Percentiles rank a stretch among this genome's conserved stretches.
Evolutionary conservation across 805 yeast species (phyloP).

Genomic region (Candida anglica): DNA sequence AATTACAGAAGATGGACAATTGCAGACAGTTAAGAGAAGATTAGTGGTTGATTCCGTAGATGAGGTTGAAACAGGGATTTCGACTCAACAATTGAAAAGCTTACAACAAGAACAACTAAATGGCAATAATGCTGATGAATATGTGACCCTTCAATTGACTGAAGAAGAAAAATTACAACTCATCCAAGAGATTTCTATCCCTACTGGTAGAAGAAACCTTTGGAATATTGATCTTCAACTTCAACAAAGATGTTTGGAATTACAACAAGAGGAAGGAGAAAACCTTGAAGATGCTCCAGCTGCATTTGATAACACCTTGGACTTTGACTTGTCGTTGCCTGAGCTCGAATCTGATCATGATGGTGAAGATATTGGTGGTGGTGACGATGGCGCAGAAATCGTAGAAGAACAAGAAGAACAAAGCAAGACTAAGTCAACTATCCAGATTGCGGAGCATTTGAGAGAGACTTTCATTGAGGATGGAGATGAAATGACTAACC

Average conservation of each 20-base stretch:
- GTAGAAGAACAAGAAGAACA: constrained; percentile 15
- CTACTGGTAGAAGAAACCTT: constrained; percentile 17
- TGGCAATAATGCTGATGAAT: constrained; percentile 13
- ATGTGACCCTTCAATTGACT: constrained; percentile 23
- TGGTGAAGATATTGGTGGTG: constrained; percentile 3
- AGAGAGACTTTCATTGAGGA: constrained; percentile 26
- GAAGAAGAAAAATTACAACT: constrained; percentile 29
- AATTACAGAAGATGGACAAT: constrained; percentile 36
- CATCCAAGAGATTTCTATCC: constrained; percentile 30
- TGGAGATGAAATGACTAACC: constrained; percentile 18
- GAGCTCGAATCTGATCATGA: constrained; percentile 11
- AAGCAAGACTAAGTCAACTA: constrained; percentile 46
- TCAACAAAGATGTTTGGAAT: constrained; percentile 23
- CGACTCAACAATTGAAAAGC: constrained; percentile 27
- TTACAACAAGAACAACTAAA: constrained; percentile 24
- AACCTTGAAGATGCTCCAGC: constrained; percentile 25
- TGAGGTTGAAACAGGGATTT: constrained; percentile 43
- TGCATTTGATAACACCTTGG: constrained; percentile 19
- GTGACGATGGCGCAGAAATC: constrained; percentile 7
- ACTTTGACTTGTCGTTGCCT: constrained; percentile 20
- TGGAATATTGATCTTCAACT: constrained; percentile 29
- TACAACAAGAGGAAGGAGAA: constrained; percentile 20
- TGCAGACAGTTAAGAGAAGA: constrained; percentile 45
- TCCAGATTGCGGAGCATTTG: constrained; percentile 48
- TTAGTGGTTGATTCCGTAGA: constrained; percentile 42